A percentile compares a stretch with the other conserved stretches of the same genome.
These are phyloP conservation scores for Xylariaceae sp. DNA, from an alignment of 2,329 filamentous ascomycete species.

Conservation along the genomic window DNA sequence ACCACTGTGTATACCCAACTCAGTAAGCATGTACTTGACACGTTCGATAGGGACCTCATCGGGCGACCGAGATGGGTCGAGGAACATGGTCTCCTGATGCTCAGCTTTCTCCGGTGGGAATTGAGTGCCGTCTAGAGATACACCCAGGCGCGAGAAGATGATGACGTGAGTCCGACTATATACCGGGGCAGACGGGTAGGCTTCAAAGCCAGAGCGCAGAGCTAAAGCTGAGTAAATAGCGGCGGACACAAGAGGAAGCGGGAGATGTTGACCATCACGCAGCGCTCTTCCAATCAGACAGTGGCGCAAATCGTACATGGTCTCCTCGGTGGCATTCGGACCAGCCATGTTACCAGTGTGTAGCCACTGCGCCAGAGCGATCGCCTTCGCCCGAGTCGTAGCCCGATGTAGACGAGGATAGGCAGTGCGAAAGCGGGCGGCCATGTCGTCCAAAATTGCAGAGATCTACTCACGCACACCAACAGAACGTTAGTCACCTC, in stretches of 20 bases:
- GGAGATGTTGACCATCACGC: conserved; percentile 65
- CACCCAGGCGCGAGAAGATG: conserved; percentile 55
- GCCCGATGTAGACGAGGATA: conserved; percentile 49
- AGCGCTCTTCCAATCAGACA: conserved; percentile 82
- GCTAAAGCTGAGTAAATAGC: conserved; percentile 82
- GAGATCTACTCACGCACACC: conserved; percentile 44
- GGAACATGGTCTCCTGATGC: conserved; percentile 59
- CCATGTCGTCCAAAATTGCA: conserved; percentile 59
- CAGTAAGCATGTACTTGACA: conserved; percentile 54
- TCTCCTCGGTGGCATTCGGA: conserved; percentile 50
- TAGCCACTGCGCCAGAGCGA: conserved; percentile 64
- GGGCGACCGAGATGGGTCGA: conserved; percentile 72
- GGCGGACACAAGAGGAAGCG: conserved; percentile 78
- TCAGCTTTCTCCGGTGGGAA: conserved; percentile 36
- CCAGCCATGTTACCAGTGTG: conserved; percentile 63
- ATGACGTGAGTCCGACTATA: conserved; percentile 82
- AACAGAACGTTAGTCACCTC: background rate
- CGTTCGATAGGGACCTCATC: conserved; percentile 57
- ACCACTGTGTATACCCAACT: conserved; percentile 40
- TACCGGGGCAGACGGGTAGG: conserved; percentile 67
- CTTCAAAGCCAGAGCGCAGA: conserved; percentile 65
- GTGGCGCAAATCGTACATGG: conserved; percentile 77
- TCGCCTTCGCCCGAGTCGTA: conserved; percentile 61
- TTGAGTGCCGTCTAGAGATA: conserved; percentile 52
- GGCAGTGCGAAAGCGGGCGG: conserved; percentile 47